Conservation (phyloP, 768 basidiomycete genomes). For the Hericium coralloides region DNA sequence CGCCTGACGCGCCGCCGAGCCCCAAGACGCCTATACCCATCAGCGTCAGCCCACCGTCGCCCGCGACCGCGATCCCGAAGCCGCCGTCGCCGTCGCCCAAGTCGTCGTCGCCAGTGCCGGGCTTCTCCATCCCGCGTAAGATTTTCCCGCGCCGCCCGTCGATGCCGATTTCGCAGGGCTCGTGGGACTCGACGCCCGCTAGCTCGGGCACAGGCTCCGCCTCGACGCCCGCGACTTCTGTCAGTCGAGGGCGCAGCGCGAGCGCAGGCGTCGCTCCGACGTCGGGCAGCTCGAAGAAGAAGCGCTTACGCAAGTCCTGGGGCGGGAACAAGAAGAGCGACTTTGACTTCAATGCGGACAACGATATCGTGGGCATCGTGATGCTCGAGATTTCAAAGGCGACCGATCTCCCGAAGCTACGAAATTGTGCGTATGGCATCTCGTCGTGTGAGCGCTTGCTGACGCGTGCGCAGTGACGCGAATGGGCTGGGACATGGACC, state of each 20-base stretch:
- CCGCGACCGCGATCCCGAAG: conserved; percentile 8
- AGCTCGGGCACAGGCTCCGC: conserved; percentile 7
- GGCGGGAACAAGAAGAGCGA: conserved; percentile 27
- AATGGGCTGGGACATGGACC: conserved; percentile 94
- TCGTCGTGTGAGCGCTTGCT: background rate
- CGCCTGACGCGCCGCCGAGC: conserved; percentile 14
- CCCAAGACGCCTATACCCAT: conserved; percentile 15
- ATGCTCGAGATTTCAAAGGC: conserved; percentile 88
- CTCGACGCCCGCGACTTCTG: background rate
- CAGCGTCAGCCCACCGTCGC: conserved; percentile 15
- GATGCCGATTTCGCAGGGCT: conserved; percentile 20
- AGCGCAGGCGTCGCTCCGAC: background rate
- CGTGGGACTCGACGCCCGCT: conserved; percentile 18
- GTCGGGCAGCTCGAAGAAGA: conserved; percentile 18
- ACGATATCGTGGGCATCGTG: conserved; percentile 90
- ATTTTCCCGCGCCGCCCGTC: conserved; percentile 27
- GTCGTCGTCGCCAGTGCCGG: background rate
- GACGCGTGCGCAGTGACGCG: conserved; percentile 51
- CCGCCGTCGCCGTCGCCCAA: conserved; percentile 18
- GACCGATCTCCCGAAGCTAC: conserved; percentile 73
- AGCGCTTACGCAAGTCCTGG: conserved; percentile 33
- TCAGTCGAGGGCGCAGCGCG: background rate
- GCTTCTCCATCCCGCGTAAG: conserved; percentile 19
- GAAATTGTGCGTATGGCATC: conserved; percentile 60
- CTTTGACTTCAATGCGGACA: conserved; percentile 56